Evolutionary conservation across 495 filamentous ascomycete genomes (phyloP).

Genomic region (Lasiosphaeris hirsuta): DNA sequence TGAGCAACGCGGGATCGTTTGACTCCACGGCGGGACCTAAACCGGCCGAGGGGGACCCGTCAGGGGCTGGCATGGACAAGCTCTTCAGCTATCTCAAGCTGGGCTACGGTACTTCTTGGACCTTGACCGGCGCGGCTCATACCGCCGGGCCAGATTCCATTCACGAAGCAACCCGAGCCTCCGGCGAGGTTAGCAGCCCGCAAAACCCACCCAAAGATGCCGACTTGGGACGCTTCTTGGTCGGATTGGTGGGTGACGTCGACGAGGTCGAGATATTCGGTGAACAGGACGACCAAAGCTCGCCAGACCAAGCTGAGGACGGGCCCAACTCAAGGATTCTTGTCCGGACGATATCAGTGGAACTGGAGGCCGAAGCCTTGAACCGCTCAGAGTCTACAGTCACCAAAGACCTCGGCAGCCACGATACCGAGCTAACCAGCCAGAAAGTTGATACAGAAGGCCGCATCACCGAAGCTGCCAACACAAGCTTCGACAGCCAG

Average conservation of each 20-base stretch:
- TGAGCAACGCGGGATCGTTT: neutral
- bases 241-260: conserved; percentile 66
- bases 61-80: conserved; percentile 34
- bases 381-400: conserved; percentile 35
- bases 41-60: conserved; percentile 5
- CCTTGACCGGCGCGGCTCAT: conserved; percentile 30
- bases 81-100: conserved; percentile 52
- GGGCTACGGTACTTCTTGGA: conserved; percentile 57
- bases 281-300: conserved; percentile 18
- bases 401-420: conserved; percentile 43
- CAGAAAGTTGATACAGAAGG: conserved; percentile 15
- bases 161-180: neutral
- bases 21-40: too few relatives aligned
- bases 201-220: conserved; percentile 12
- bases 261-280: conserved; percentile 33
- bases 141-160: conserved; percentile 11
- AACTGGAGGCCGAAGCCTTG: conserved; percentile 40
- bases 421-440: conserved; percentile 29
- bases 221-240: conserved; percentile 58
- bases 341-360: conserved; percentile 49
- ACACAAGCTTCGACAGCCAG: conserved; percentile 39
- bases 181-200: neutral
- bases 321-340: conserved; percentile 39
- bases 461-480: conserved; percentile 17
- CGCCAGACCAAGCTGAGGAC: conserved; percentile 24